Evolutionary conservation across 768 basidiomycete species (phyloP).

Genomic region (Auriculariales sp.): DNA sequence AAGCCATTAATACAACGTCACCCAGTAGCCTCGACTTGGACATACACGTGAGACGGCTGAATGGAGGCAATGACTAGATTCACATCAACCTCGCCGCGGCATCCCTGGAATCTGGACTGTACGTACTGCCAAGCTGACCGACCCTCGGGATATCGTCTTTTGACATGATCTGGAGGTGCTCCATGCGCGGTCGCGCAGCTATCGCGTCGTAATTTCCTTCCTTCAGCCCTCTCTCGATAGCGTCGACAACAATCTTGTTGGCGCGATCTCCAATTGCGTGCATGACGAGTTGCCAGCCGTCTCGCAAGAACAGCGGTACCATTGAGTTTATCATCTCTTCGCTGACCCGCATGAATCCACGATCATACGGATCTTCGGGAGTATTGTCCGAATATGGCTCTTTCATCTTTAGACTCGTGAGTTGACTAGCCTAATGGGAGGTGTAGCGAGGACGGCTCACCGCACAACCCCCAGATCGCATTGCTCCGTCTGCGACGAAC

Average conservation of each 20-base stretch:
- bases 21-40: constrained; percentile 2
- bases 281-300: constrained; percentile 22
- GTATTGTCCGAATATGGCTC: constrained; percentile 41
- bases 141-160: constrained; percentile 52
- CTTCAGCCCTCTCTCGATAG: constrained; percentile 56
- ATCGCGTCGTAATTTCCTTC: constrained; percentile 50
- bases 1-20: constrained; percentile 1
- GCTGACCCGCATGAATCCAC: constrained; percentile 6
- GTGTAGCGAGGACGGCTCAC: constrained; percentile 13
- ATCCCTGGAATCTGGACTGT: no score
- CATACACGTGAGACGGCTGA: constrained; percentile 84
- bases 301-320: constrained; percentile 5
- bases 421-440: constrained; percentile 59
- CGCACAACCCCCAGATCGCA: no score
- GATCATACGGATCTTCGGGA: constrained; percentile 3
- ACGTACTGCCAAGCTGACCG: constrained; percentile 57
- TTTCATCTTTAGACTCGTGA: constrained; percentile 81
- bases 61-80: constrained; percentile 72
- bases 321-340: constrained; percentile 3
- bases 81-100: no score
- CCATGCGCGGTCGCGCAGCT: constrained; percentile 61
- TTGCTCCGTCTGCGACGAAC: constrained; percentile 69
- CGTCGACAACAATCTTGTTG: constrained; percentile 68
- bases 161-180: constrained; percentile 85
- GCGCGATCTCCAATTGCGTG: constrained; percentile 85